Conservation (phyloP, 2,329 filamentous ascomycete genomes). For the Zasmidium angulare region DNA sequence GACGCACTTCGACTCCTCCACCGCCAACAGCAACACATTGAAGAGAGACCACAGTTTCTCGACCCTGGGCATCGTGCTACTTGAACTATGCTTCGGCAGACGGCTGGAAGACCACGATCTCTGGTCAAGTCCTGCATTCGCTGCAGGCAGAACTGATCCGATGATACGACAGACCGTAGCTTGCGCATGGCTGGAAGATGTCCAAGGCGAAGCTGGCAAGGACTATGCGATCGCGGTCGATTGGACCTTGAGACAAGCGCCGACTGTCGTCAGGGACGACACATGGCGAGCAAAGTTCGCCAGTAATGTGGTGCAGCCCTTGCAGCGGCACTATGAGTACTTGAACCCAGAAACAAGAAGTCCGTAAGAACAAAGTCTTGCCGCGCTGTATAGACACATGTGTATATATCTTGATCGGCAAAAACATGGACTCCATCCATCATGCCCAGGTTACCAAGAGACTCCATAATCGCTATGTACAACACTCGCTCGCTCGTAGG, state of each 20-base stretch:
- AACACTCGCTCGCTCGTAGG: too few species aligned
- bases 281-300: constrained; percentile 19
- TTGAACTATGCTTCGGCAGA: constrained; percentile 20
- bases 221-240: constrained; percentile 18
- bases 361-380: too few species aligned
- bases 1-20: background rate
- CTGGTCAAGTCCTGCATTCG: constrained; percentile 7
- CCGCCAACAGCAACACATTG: too few species aligned
- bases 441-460: too few species aligned
- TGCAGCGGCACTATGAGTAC: constrained; percentile 5
- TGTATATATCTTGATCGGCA: too few species aligned
- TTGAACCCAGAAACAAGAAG: background rate
- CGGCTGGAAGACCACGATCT: constrained; percentile 10
- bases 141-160: constrained; percentile 3
- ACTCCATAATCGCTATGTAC: too few species aligned
- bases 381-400: too few species aligned
- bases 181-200: constrained; percentile 13
- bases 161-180: constrained; percentile 16
- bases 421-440: too few species aligned
- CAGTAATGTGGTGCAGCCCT: constrained; percentile 15
- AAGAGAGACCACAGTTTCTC: background rate
- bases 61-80: constrained; percentile 12
- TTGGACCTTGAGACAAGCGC: constrained; percentile 15
- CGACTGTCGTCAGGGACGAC: constrained; percentile 3
- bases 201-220: constrained; percentile 17